Base-by-base conservation (phyloP, 148 eudicot species). In the Chenopodium formosanum region DNA sequence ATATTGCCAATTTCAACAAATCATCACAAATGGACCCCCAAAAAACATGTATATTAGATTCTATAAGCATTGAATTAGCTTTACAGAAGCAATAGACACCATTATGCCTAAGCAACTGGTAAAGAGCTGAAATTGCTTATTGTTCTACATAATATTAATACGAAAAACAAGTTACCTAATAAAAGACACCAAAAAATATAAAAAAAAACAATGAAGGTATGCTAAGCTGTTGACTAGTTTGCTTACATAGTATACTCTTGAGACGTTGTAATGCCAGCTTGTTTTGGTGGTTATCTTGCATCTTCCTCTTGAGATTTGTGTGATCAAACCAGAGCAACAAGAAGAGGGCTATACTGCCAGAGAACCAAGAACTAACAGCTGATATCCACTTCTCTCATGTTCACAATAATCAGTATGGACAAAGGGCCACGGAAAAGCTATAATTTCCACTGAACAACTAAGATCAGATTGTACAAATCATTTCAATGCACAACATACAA, bases 221-320 rank as follows among this genome's bases (percentile, higher is more conserved):
- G 64, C 76, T 69, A 82, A 80, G 80, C 37, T 80, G 83, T 84
- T 81, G 23, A 78, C 80, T 79, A 82, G 37, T 82, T 82, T 82
- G 84, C 85, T 85, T 85, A 85, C 87, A 79, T 65, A 44, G 52
- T 84, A 65, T 74, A 70, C 37, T 75, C 80, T 70, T 81, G 79
- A 62, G 75, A 22, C 27, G 72, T 67, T 78, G 79, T 29, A 56
- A 78, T 23, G 78, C 63, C 77, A 22, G 63, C 82, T 68, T 48
- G 32, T 25, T 34, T 58, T 50, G 70, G 56, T 17, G 50, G 32
- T 48, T 31, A 23, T 56, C 76, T 75, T 34, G 52, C 63, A 23
- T 52, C 66, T 58, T 48, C 64, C 37, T 19, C 63, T 52, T 40
- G 70, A 58, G 29, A 3, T 77, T 73, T 78, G 50, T 32, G 31